Conservation (phyloP, 441 rosid genomes). For the Cnidoscolus chayamansa region DNA sequence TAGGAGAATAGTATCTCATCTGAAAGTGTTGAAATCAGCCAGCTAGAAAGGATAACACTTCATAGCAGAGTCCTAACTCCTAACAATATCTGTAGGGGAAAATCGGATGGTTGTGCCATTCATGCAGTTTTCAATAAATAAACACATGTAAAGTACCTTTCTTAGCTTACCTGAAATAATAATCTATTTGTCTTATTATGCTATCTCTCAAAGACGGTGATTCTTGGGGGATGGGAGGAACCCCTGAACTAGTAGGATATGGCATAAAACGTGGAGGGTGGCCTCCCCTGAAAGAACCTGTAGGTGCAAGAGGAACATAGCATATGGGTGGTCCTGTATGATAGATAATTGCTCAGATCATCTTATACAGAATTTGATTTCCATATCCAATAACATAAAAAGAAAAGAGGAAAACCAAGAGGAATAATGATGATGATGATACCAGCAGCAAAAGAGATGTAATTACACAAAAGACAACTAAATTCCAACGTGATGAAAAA, state of each 20-base stretch:
- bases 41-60: background rate
- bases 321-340: conserved; percentile 60
- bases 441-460: background rate
- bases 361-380: conserved; percentile 14
- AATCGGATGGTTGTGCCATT: conserved; percentile 1
- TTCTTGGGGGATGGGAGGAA: conserved; percentile 47
- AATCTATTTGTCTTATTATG: conserved; percentile 73
- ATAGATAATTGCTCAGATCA: conserved; percentile 15
- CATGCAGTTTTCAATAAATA: conserved; percentile 5
- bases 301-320: conserved; percentile 62
- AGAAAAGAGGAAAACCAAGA: background rate
- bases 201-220: conserved; percentile 44
- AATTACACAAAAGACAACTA: background rate
- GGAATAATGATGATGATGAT: background rate
- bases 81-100: background rate
- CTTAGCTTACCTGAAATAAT: conserved; percentile 77
- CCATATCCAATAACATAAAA: conserved; percentile 9
- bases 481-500: background rate
- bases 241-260: conserved; percentile 53
- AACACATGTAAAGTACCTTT: background rate
- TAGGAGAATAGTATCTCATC: background rate
- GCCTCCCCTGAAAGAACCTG: conserved; percentile 67
- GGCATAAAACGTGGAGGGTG: conserved; percentile 55
- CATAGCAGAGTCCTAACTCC: background rate
- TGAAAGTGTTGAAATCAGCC: background rate